These are phyloP conservation scores for Vanderwaltozyma polyspora DNA, from an alignment of 805 yeast species.

Conservation along the genomic window DNA sequence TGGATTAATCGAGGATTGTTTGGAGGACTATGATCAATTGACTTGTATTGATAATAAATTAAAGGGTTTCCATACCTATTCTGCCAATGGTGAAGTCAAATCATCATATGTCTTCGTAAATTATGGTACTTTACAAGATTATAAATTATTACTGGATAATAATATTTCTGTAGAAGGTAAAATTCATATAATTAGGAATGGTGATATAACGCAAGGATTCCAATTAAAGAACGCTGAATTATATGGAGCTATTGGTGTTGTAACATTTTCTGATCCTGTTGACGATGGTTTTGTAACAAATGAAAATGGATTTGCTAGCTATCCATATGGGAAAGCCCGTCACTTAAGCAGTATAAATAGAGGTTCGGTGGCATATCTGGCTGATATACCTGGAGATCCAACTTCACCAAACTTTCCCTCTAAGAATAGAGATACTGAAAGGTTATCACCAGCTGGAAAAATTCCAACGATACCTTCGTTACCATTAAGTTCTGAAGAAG, in stretches of 20 bases:
- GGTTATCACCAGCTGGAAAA: conserved; percentile 31
- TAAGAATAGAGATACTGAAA: conserved; percentile 28
- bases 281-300: conserved; percentile 50
- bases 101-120: conserved; percentile 48
- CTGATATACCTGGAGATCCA: conserved; percentile 64
- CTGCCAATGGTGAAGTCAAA: conserved; percentile 51
- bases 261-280: conserved; percentile 31
- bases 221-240: conserved; percentile 52
- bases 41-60: conserved; percentile 29
- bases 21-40: conserved; percentile 34
- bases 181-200: conserved; percentile 48
- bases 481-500: conserved; percentile 36
- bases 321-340: conserved; percentile 58
- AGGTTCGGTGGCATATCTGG: conserved; percentile 47
- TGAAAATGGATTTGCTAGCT: conserved; percentile 43
- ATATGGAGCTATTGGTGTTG: conserved; percentile 51
- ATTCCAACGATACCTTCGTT: conserved; percentile 45
- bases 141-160: conserved; percentile 29
- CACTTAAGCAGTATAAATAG: conserved; percentile 50
- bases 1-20: conserved; percentile 38
- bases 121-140: conserved; percentile 50
- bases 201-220: conserved; percentile 39
- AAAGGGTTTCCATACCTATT: conserved; percentile 52
- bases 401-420: conserved; percentile 67
- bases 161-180: conserved; percentile 40